Base-by-base conservation (phyloP, 768 basidiomycete species). In the Boletus eberwhitei region DNA sequence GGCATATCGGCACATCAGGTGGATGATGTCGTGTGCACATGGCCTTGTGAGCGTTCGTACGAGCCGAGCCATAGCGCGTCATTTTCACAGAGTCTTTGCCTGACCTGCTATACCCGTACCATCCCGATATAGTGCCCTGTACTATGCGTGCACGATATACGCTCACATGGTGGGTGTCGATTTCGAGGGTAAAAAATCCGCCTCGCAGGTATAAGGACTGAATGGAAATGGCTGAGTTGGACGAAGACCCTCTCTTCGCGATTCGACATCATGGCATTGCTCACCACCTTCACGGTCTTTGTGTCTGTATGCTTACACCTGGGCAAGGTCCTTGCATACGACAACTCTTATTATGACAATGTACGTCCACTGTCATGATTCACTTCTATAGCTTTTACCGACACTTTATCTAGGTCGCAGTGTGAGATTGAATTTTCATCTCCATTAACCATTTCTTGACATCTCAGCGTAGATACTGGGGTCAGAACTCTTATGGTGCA, bases 401-500 rank as follows among this genome's bases (percentile, higher is more conserved):
- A 64, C 43, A 36, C 26, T 44, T 19, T 48, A 50, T 53, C 13
- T 56, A 85, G 84, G 76, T 84, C 39, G 84, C 75, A 35, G 79
- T 85, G 82, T 85, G 71, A 58, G 78, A 41, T 54, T 12, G 1
- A 1, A 21, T 49, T 50, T 59, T 32, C 9, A 21, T 24, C 9
- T 3, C 19, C 40, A 48, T 47, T 12, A 2, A 38, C 9, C 48
- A 26, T 19, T 38, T 37, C n/a, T 43, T 50, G 29, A 54, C 42
- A 38, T 19, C 26, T 38, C 36, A 21, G 31, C 45, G 16, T 64
- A 86, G 85, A 32, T 87, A 87, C 65, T 88, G 84, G 84, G 88
- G 87, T 54, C 86, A 89, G 67, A 84, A 88, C 60, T 87, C 87
- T 2, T 86, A 86, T 54, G 86, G 87, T 38, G 86, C 85, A 11